Evolutionary conservation across 2,329 filamentous ascomycete species (phyloP).

Genomic region (Fusarium acutatum): DNA sequence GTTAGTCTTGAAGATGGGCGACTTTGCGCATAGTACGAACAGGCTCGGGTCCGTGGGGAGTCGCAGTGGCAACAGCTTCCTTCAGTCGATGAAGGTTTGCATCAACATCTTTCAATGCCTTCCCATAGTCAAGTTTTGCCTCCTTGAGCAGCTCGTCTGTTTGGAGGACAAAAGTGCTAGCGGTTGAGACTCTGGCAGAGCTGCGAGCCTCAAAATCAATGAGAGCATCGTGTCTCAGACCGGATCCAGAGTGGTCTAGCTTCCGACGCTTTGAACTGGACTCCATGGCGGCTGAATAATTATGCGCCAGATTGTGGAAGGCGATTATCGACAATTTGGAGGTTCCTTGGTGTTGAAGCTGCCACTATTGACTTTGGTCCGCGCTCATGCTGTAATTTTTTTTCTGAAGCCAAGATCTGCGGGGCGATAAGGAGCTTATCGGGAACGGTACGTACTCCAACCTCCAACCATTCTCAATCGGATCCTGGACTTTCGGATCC

Average conservation of each 20-base stretch:
- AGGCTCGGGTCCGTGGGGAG: slow-evolving; percentile 58
- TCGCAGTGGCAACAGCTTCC: slow-evolving; percentile 59
- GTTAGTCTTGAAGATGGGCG: slow-evolving; percentile 16
- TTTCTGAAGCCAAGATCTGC: slow-evolving; percentile 33
- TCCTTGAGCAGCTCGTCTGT: slow-evolving; percentile 68
- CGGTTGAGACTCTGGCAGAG: slow-evolving; percentile 53
- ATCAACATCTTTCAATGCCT: slow-evolving; percentile 58
- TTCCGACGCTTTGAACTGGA: slow-evolving; percentile 59
- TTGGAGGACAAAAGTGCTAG: slow-evolving; percentile 66
- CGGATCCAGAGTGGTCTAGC: slow-evolving; percentile 51
- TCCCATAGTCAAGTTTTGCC: slow-evolving; percentile 61
- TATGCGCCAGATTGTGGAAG: slow-evolving; percentile 10
- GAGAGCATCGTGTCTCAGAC: slow-evolving; percentile 47
- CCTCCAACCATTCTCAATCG: background rate
- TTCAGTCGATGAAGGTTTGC: slow-evolving; percentile 61
- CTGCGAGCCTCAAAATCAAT: slow-evolving; percentile 53
- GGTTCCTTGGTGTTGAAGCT: slow-evolving; percentile 28
- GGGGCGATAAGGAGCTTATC: slow-evolving; percentile 44
- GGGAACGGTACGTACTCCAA: slow-evolving; percentile 29
- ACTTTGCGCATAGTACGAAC: slow-evolving; percentile 51
- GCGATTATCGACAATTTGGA: slow-evolving; percentile 17
- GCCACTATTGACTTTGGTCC: slow-evolving; percentile 16
- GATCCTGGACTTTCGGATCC: background rate
- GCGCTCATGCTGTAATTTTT: slow-evolving; percentile 32
- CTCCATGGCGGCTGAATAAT: slow-evolving; percentile 52